A percentile compares a stretch with the other conserved stretches of the same genome.
These are phyloP conservation scores for Dryas drummondii DNA, from an alignment of 306 rosid genomes.

Conservation along the genomic window DNA sequence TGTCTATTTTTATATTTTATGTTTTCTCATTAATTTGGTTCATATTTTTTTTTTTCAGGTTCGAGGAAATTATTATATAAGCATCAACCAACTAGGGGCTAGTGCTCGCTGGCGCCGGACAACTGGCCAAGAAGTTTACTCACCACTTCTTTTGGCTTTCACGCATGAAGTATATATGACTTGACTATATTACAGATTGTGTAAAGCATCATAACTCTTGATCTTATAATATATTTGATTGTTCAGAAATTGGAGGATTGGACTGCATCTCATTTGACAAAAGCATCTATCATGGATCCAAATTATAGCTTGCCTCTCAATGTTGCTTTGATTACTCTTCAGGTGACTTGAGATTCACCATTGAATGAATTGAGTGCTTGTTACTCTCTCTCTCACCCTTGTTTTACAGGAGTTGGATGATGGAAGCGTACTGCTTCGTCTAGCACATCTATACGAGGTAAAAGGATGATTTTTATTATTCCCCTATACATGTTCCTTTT, in stretches of 20 bases:
- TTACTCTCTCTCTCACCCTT: constrained; percentile 12
- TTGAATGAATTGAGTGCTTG: background rate
- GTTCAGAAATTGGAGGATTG: constrained; percentile 53
- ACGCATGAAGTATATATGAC: constrained; percentile 56
- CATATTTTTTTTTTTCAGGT: constrained; percentile 37
- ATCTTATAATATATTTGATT: constrained; percentile 20
- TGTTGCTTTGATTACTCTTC: constrained; percentile 81
- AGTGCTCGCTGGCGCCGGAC: constrained; percentile 69
- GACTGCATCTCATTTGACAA: constrained; percentile 55
- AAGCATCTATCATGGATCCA: constrained; percentile 48
- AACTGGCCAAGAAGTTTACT: constrained; percentile 69
- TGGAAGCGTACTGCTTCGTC: constrained; percentile 62
- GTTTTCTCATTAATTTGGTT: background rate
- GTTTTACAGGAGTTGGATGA: constrained; percentile 61
- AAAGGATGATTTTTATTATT: background rate
- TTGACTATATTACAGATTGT: background rate
- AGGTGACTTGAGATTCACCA: constrained; percentile 38
- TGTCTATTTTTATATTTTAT: too few relatives aligned
- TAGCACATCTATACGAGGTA: constrained; percentile 88
- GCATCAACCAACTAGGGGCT: constrained; percentile 40
- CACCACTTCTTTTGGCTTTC: constrained; percentile 62
- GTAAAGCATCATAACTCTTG: background rate
- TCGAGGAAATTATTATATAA: constrained; percentile 58
- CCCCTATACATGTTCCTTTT: background rate
- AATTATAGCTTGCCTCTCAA: constrained; percentile 64